These are phyloP conservation scores for Spergularia bocconei DNA, from an alignment of 148 eudicot genomes.

Conservation along the genomic window DNA sequence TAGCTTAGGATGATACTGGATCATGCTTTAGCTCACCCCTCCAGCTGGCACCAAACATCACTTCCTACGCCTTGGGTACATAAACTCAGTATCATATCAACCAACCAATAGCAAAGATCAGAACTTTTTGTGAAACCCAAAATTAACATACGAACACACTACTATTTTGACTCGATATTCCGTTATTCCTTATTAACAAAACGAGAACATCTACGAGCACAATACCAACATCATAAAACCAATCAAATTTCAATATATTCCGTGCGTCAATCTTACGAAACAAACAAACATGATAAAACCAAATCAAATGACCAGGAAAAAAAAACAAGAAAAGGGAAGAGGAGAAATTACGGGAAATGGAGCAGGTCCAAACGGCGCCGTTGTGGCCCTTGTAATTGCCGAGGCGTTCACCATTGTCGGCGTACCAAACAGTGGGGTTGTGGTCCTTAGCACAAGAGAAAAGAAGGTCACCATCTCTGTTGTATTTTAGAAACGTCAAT, in stretches of 20 bases:
- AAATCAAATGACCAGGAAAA: background rate
- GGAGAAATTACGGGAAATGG: slow-evolving; percentile 50
- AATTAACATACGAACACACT: background rate
- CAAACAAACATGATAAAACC: background rate
- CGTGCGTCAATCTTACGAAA: background rate
- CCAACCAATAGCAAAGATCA: background rate
- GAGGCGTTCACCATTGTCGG: slow-evolving; percentile 75
- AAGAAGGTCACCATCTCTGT: slow-evolving; percentile 74
- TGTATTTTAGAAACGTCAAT: slow-evolving; percentile 75
- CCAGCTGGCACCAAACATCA: too few species aligned
- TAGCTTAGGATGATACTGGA: too few species aligned
- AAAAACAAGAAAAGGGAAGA: background rate
- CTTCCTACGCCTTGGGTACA: background rate
- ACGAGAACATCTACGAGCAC: background rate
- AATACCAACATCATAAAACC: background rate
- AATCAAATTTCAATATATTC: too few species aligned
- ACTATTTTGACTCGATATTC: background rate
- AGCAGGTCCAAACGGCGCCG: slow-evolving; percentile 97
- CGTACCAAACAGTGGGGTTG: slow-evolving; percentile 73
- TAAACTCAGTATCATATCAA: background rate
- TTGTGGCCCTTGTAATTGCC: slow-evolving; percentile 93
- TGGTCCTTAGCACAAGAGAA: slow-evolving; percentile 81
- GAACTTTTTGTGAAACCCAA: background rate
- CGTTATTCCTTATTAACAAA: background rate
- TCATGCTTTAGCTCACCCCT: too few species aligned